phyloP scores from a whole-genome alignment of 805 yeast genomes.

The Kodamaea restingae region DNA sequence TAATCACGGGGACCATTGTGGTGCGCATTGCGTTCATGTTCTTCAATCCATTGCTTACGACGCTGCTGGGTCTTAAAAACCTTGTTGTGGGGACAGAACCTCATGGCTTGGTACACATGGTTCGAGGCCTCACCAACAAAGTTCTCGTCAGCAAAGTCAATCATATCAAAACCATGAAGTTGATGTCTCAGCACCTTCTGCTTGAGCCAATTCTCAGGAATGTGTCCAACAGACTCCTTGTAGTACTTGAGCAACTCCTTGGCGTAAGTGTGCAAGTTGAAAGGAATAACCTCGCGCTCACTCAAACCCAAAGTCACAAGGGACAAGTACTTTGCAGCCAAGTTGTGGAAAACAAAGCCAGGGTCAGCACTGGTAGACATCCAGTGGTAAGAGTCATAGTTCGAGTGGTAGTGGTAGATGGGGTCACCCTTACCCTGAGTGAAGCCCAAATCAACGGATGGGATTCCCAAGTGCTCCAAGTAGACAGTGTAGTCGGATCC shows the following conservation, averaged over 20 bases:
- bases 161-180: neutral
- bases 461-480: conserved; percentile 65
- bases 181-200: conserved; percentile 2
- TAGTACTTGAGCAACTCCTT: conserved; percentile 36
- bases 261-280: conserved; percentile 48
- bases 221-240: conserved; percentile 19
- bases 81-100: conserved; percentile 1
- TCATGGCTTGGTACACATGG: conserved; percentile 1
- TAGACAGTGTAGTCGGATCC: conserved; percentile 57
- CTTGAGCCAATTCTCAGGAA: conserved; percentile 36
- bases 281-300: conserved; percentile 54
- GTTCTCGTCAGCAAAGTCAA: conserved; percentile 1
- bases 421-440: conserved; percentile 40
- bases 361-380: conserved; percentile 50
- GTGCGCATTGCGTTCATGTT: conserved; percentile 1
- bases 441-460: conserved; percentile 51
- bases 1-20: too few species aligned
- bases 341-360: conserved; percentile 49
- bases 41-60: neutral
- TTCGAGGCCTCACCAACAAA: conserved; percentile 5
- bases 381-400: conserved; percentile 57
- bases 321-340: conserved; percentile 58
- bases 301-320: conserved; percentile 48
- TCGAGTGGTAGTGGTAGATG: conserved; percentile 54
- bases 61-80: neutral